Conservation (phyloP, 805 yeast genomes). For the Zygotorulaspora sp. region DNA sequence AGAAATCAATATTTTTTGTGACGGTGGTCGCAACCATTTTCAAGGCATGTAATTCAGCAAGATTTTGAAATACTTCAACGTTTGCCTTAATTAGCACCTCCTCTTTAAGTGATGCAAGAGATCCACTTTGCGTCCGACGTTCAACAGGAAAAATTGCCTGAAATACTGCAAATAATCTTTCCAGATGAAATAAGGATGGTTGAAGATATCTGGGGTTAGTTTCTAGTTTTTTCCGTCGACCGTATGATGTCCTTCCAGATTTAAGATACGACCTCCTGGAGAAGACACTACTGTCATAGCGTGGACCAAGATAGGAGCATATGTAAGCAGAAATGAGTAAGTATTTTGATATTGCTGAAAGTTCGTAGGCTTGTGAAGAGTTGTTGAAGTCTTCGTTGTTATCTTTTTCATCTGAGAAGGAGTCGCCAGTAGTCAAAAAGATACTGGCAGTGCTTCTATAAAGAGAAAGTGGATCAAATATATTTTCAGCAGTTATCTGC, state of each 20-base stretch:
- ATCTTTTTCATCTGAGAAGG: conserved; percentile 22
- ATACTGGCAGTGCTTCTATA: conserved; percentile 33
- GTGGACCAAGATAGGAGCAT: conserved; percentile 71
- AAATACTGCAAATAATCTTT: conserved; percentile 73
- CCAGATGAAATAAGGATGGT: conserved; percentile 73
- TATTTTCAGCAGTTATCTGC: conserved; percentile 18
- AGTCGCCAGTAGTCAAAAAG: conserved; percentile 34
- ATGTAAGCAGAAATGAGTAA: conserved; percentile 77
- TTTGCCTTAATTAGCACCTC: conserved; percentile 36
- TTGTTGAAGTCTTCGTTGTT: conserved; percentile 11
- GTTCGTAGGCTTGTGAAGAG: conserved; percentile 36
- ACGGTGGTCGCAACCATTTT: conserved; percentile 45
- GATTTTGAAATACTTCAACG: conserved; percentile 49
- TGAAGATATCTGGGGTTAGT: conserved; percentile 59
- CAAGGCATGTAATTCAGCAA: conserved; percentile 55
- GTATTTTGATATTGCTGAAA: conserved; percentile 61
- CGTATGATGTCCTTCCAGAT: conserved; percentile 41
- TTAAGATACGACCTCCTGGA: conserved; percentile 48
- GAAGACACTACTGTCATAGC: conserved; percentile 63
- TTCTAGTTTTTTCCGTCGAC: conserved; percentile 42
- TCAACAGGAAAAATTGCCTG: conserved; percentile 58
- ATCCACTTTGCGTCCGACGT: conserved; percentile 21
- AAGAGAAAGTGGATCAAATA: conserved; percentile 25
- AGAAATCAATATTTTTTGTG: conserved; percentile 44
- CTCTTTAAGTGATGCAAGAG: conserved; percentile 20